Base-by-base conservation (phyloP, 2,329 filamentous ascomycete genomes). In the Cryphonectria carpinicola region DNA sequence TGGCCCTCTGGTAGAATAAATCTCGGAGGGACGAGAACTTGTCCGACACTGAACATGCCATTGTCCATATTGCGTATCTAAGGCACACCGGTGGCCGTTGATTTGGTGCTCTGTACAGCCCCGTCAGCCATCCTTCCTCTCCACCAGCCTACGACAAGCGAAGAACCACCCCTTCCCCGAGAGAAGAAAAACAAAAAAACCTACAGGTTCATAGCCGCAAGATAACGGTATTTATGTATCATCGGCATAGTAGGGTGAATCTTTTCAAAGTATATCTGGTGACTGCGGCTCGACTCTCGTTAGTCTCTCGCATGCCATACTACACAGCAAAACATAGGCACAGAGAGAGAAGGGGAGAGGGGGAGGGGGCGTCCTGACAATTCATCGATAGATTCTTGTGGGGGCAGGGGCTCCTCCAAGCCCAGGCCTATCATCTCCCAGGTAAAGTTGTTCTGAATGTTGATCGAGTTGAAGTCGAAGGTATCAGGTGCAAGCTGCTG, bases 41-140 rank as follows among this genome's bases (percentile, higher is more conserved):
- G 71, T 97, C 94, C 3, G 89, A 90, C 60, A 95, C 88, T 6
- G 93, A 92, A 73, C 94, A 95, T n/a, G 95, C 94, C 76, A 94
- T 83, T n/a, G 92, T 93, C 95, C 95, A 98, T 86, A 98, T 97
- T 69, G 93, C 94, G 81, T 99, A 99, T 75, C 96, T 90, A 65
- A 99, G 83, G 74, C 92, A 94, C 41, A 97, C 90, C 0, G 95
- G 94, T 1, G 96, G 95, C 37, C 95, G 89, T 83, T 94, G 91
- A 73, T 90, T 90, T 25, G 94, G 94, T n/a, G 93, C 89, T 67
- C 88, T 90, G 72, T 49, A 66, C 66, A 70, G 32, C 56, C n/a
- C 72, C 67, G 76, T 74, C 39, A 70, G 66, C 49, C 17, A 52
- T 3, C 7, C 7, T 49, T 49, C 7, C 19, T 35, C 13, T 41